A percentile compares a stretch with the other conserved stretches of the same genome.
Conservation (phyloP, 2,329 filamentous ascomycete species). For the Pseudofabraea citricarpa region DNA sequence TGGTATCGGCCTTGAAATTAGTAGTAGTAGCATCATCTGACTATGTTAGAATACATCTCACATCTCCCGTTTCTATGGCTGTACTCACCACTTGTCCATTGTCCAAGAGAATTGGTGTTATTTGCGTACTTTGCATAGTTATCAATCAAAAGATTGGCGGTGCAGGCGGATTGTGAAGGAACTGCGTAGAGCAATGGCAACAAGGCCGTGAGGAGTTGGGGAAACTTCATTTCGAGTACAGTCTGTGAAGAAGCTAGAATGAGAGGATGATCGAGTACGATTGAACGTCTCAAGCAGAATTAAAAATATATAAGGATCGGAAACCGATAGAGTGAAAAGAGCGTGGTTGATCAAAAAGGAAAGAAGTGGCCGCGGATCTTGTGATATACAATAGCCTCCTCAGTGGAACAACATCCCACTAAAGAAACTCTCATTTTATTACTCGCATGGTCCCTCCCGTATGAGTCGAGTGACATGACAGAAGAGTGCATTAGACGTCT, state of each 20-base stretch:
- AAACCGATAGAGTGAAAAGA: not conserved
- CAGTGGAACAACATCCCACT: too few relatives aligned
- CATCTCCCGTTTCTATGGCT: not conserved
- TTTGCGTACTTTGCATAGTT: slow-evolving; percentile 26
- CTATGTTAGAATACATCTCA: too few relatives aligned
- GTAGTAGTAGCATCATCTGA: slow-evolving; percentile 47
- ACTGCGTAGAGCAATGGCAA: not conserved
- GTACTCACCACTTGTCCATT: slow-evolving; percentile 32
- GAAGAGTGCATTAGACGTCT: too few relatives aligned
- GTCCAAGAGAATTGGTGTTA: slow-evolving; percentile 29
- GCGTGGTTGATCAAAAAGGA: not conserved
- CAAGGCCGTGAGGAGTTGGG: not conserved
- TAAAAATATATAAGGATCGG: too few relatives aligned
- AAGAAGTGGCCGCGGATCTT: not conserved
- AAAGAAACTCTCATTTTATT: too few relatives aligned
- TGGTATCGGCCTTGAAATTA: slow-evolving; percentile 32
- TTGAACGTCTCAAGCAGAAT: too few relatives aligned
- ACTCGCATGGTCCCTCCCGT: too few relatives aligned
- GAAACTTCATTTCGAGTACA: not conserved
- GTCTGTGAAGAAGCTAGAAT: too few relatives aligned
- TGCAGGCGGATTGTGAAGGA: slow-evolving; percentile 17
- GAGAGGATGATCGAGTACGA: too few relatives aligned
- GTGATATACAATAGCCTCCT: too few relatives aligned
- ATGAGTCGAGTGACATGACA: too few relatives aligned
- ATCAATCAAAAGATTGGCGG: slow-evolving; percentile 24